These are phyloP conservation scores for Phlebopus sp. DNA, from an alignment of 1,284 basidiomycete genomes.

Conservation along the genomic window DNA sequence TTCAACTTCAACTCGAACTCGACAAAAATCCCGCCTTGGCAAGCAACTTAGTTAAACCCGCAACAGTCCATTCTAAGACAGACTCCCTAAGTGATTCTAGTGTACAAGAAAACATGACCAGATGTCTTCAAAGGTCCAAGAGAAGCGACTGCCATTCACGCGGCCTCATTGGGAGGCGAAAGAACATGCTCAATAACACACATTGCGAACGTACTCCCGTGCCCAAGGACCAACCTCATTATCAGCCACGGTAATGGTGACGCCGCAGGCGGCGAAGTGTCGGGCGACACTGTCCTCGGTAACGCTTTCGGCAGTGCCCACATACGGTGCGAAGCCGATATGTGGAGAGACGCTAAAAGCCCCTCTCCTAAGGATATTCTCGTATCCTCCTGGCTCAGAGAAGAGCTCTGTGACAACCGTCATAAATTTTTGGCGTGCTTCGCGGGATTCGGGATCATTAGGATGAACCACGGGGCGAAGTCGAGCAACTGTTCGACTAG, in stretches of 20 bases:
- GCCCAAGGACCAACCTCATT: constrained; percentile 43
- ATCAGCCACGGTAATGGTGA: constrained; percentile 34
- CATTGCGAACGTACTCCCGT: constrained; percentile 32
- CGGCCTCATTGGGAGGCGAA: neutral
- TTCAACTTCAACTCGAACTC: no score
- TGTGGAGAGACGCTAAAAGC: constrained; percentile 36
- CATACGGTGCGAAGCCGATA: constrained; percentile 25
- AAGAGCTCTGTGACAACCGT: constrained; percentile 37
- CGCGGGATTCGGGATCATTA: constrained; percentile 29
- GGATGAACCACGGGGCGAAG: constrained; percentile 36
- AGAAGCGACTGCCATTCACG: constrained; percentile 5
- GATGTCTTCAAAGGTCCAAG: constrained; percentile 19
- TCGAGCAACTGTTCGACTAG: constrained; percentile 42
- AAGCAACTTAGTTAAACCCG: constrained; percentile 10
- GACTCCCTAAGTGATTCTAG: constrained; percentile 4
- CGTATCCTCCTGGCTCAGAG: constrained; percentile 33
- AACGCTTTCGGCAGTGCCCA: constrained; percentile 25
- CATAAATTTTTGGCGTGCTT: constrained; percentile 38
- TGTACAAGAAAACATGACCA: constrained; percentile 26
- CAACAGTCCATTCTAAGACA: constrained; percentile 5
- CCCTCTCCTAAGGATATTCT: constrained; percentile 34
- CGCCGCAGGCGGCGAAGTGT: constrained; percentile 41
- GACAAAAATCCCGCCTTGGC: no score
- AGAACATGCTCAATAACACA: constrained; percentile 21
- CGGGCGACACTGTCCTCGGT: constrained; percentile 30